phyloP scores from a whole-genome alignment of 805 yeast species.

The Pichia heedii region DNA sequence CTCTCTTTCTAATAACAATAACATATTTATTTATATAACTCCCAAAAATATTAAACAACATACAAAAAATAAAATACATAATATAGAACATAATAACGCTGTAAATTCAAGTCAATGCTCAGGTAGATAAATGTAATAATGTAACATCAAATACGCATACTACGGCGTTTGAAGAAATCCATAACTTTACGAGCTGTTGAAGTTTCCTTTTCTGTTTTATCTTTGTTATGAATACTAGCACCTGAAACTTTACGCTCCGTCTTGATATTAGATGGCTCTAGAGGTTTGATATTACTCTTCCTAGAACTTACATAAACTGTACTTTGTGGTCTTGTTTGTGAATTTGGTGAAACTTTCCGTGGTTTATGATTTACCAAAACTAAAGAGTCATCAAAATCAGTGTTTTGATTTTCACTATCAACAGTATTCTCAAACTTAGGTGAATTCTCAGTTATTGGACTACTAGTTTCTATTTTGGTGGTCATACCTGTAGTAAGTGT shows the following conservation, averaged over 20 bases:
- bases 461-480: no score
- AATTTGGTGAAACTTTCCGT: not conserved
- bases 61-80: no score
- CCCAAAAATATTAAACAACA: no score
- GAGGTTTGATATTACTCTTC: constrained; percentile 5
- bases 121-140: no score
- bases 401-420: not conserved
- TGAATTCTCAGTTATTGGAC: no score
- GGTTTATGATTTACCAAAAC: not conserved
- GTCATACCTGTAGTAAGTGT: no score
- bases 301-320: not conserved
- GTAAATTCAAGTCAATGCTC: no score
- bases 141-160: constrained; percentile 30
- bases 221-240: constrained; percentile 7
- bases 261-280: constrained; percentile 10
- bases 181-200: constrained; percentile 72
- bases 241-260: constrained; percentile 5
- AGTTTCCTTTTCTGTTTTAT: constrained; percentile 41
- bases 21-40: no score
- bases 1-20: no score
- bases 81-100: no score
- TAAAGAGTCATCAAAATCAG: no score
- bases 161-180: constrained; percentile 71
- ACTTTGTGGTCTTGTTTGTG: not conserved
- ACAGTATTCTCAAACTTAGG: not conserved